A percentile compares a stretch with the other conserved stretches of the same genome.
Evolutionary conservation across 2,329 filamentous ascomycete species (phyloP).

Genomic region (Cadophora luteo-olivacea): DNA sequence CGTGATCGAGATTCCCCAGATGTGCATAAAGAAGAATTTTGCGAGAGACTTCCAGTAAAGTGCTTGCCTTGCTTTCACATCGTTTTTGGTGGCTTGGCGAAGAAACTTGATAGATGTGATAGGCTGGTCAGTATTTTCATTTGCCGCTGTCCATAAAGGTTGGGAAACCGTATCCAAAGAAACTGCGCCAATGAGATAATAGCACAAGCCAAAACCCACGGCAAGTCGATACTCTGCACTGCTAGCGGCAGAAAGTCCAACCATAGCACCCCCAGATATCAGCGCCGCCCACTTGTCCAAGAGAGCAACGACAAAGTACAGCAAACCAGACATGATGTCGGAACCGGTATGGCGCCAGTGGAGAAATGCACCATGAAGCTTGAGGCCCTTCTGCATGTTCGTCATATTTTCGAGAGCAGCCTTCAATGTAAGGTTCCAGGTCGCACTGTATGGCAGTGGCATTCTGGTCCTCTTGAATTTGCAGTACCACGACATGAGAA

Average conservation of each 20-base stretch:
- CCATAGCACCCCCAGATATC: slow-evolving; percentile 42
- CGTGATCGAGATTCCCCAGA: slow-evolving; percentile 45
- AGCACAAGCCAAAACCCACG: slow-evolving; percentile 50
- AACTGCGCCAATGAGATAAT: slow-evolving; percentile 50
- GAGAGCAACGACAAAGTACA: slow-evolving; percentile 45
- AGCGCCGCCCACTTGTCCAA: slow-evolving; percentile 45
- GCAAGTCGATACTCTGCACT: slow-evolving; percentile 50
- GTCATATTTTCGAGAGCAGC: slow-evolving; percentile 42
- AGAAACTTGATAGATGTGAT: slow-evolving; percentile 16
- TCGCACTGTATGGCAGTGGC: slow-evolving; percentile 44
- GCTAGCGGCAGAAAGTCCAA: slow-evolving; percentile 42
- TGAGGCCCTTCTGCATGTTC: slow-evolving; percentile 43
- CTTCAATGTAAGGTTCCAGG: slow-evolving; percentile 45
- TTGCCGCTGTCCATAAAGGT: slow-evolving; percentile 19
- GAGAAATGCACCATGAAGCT: slow-evolving; percentile 44
- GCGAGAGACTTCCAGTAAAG: slow-evolving; percentile 44
- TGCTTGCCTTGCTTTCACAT: slow-evolving; percentile 45
- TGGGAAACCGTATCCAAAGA: slow-evolving; percentile 42
- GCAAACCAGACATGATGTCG: slow-evolving; percentile 56
- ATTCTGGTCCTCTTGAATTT: slow-evolving; percentile 50
- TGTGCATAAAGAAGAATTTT: slow-evolving; percentile 54
- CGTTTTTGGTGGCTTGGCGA: slow-evolving; percentile 12
- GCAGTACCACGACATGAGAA: slow-evolving; percentile 45
- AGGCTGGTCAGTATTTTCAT: slow-evolving; percentile 6
- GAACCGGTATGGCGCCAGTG: slow-evolving; percentile 44